Base-by-base conservation (phyloP, 495 filamentous ascomycete species). In the Astrocystis sublimbata region DNA sequence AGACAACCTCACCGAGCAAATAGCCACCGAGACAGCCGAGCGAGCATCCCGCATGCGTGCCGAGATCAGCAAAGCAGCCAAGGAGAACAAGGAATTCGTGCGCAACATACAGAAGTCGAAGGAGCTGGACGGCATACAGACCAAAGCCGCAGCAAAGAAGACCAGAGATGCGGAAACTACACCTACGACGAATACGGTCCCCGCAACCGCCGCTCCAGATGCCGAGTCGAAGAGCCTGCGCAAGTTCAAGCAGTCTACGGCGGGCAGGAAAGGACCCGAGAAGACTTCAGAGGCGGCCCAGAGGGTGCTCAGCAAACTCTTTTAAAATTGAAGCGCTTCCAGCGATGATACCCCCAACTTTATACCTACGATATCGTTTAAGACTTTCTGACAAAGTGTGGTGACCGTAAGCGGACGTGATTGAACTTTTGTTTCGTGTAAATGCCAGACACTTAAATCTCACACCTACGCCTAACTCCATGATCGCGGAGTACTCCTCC, bases 51-150 rank as follows among this genome's bases (percentile, higher is more conserved):
- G 87, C 67, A 85, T 92, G 81, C 79, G 90, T 58, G 86, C 89
- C 33, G 94, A 93, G 68, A 92, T 97, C 76, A 81, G 83, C 64
- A 82, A 87, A 74, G 86, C 87, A 7, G 88, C 83, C 61, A 88
- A 86, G 71, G 91, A 96, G 80, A 92, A 93, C 71, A 91, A 91
- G 80, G 80, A 86, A 63, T 96, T 93, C 66, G 78, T 93, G 33
- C 78, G 83, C 49, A 92, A 93, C 73, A 82, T 93, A 58, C 88
- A 92, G 77, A 82, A 79, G 65, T 85, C 84, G 40, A 92, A 89
- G 78, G 87, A 91, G 79, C 71, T 88, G 45, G 85, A 87, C 50
- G 87, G 85, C 6, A 91, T 92, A 67, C 78, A 86, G 69, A 78
- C 76, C 65, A 88, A 88, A 79, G 83, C 80, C 31, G 83, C 81